Evolutionary conservation across 2,329 filamentous ascomycete genomes (phyloP).

Genomic region (Aspergillus ibericus): DNA sequence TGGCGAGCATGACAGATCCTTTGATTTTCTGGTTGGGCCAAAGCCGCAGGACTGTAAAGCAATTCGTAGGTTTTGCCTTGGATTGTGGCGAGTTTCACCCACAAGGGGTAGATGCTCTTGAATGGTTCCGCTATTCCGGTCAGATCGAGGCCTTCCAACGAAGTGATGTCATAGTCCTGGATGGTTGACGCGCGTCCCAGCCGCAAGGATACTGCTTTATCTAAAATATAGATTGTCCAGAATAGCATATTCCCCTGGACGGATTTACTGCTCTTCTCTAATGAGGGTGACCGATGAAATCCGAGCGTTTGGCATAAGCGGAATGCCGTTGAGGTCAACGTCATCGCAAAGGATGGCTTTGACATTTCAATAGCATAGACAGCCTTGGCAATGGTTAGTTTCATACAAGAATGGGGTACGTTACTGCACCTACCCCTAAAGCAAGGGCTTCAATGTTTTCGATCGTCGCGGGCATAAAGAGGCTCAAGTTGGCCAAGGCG

Average conservation of each 20-base stretch:
- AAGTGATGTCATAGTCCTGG: slow-evolving; percentile 60
- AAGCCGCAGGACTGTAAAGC: slow-evolving; percentile 48
- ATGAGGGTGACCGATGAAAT: slow-evolving; percentile 49
- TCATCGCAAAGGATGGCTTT: slow-evolving; percentile 64
- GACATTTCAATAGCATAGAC: slow-evolving; percentile 64
- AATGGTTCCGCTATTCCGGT: slow-evolving; percentile 33
- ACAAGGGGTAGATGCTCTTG: slow-evolving; percentile 52
- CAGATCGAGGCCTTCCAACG: slow-evolving; percentile 33
- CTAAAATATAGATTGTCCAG: slow-evolving; percentile 60
- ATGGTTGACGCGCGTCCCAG: slow-evolving; percentile 60
- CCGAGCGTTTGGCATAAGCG: slow-evolving; percentile 63
- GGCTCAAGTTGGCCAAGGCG: slow-evolving; percentile 50
- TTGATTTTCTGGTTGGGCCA: slow-evolving; percentile 27
- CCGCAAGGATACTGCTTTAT: slow-evolving; percentile 60
- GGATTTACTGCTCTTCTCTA: slow-evolving; percentile 25
- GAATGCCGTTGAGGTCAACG: slow-evolving; percentile 60
- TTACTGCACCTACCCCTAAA: slow-evolving; percentile 52
- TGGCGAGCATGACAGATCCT: slow-evolving; percentile 29
- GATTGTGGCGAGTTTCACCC: slow-evolving; percentile 58
- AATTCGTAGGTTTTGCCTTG: slow-evolving; percentile 62
- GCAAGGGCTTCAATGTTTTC: slow-evolving; percentile 61
- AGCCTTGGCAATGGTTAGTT: slow-evolving; percentile 42
- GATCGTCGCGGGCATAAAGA: slow-evolving; percentile 57
- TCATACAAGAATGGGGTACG: neutral
- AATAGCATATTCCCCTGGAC: slow-evolving; percentile 49